Conservation (phyloP, 2,329 filamentous ascomycete species). For the Ophiostoma montium region DNA sequence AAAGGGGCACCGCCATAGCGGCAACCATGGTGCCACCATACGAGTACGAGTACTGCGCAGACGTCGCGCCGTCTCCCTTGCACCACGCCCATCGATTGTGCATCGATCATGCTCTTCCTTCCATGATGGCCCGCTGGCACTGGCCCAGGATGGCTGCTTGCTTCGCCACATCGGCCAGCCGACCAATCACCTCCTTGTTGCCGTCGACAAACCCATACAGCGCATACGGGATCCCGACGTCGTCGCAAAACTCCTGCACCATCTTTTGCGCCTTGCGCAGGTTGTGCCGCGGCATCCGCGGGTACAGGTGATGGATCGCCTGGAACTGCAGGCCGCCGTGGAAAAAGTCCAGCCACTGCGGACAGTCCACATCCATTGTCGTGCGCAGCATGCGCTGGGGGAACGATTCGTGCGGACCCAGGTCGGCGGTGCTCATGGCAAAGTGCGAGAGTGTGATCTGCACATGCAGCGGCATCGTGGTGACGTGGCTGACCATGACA, state of each 20-base stretch:
- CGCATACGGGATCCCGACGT: constrained; percentile 73
- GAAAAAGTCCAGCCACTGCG: constrained; percentile 76
- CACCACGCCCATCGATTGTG: background rate
- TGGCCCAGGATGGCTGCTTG: constrained; percentile 66
- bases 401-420: constrained; percentile 75
- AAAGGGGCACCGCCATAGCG: too few relatives aligned
- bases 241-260: constrained; percentile 67
- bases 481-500: constrained; percentile 65
- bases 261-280: constrained; percentile 60
- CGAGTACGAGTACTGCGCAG: too few relatives aligned
- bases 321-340: constrained; percentile 86
- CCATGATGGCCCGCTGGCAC: constrained; percentile 44
- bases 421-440: constrained; percentile 79
- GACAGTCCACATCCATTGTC: constrained; percentile 87
- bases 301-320: constrained; percentile 75
- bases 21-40: background rate
- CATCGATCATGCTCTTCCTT: constrained; percentile 4
- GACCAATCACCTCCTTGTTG: constrained; percentile 66
- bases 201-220: constrained; percentile 75
- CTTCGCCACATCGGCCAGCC: constrained; percentile 62
- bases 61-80: too few relatives aligned
- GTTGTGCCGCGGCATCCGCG: constrained; percentile 73
- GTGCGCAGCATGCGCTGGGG: constrained; percentile 83
- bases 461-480: constrained; percentile 69
- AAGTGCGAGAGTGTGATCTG: constrained; percentile 90